Evolutionary conservation across 1,139 yeast genomes (phyloP), one percentile per base, ranked within the genome.

Genomic region (Yamadazyma taylorii): DNA sequence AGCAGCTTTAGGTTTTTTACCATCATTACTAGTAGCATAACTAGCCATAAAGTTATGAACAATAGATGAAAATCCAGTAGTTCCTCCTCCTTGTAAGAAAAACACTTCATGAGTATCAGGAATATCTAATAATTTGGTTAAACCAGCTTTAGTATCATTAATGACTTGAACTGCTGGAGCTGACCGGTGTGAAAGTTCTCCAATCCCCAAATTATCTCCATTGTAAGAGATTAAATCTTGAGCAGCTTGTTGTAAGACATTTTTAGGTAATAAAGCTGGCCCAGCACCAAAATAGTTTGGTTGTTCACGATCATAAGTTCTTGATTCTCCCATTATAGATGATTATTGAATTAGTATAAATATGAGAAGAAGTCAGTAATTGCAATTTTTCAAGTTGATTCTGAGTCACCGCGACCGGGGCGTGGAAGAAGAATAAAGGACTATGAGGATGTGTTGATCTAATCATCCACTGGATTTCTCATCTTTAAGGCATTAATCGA

Each of bases 11-110:
- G 95, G 96, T 42, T 69, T 73, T 51, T 77, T 78, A 24, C 88
- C 88, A 17, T 82, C 74, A 54, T 73, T 81, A 49, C 73, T 74
- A 10, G 48, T 39, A 33, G 86, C 87, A 58, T 76, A 78, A 30
- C 84, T 72, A 23, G 96, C 95, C 45, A 84, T 62, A 65, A 92
- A 62, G 59, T 92, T 92, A 52, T 92, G 80, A 12, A 87, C 90
- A 40, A 88, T 75, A 7, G 95, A 79, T 5, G 97, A 85, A 54
- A 92, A 92, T 5, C 96, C 97, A 28, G 89, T 85, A 36, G 97
- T 90, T 44, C 97, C 98, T 43, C 98, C 98, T 45, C 98, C 97
- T 68, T 92, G 98, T 66, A 90, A 66, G 66, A 90, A 92, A 57
- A 92, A 82, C 2, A 90, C 92, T 57, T 89, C 97, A 59, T 92